These are phyloP conservation scores for Globisporangium apiculatum DNA, from an alignment of 352 stramenopile species.

Conservation along the genomic window DNA sequence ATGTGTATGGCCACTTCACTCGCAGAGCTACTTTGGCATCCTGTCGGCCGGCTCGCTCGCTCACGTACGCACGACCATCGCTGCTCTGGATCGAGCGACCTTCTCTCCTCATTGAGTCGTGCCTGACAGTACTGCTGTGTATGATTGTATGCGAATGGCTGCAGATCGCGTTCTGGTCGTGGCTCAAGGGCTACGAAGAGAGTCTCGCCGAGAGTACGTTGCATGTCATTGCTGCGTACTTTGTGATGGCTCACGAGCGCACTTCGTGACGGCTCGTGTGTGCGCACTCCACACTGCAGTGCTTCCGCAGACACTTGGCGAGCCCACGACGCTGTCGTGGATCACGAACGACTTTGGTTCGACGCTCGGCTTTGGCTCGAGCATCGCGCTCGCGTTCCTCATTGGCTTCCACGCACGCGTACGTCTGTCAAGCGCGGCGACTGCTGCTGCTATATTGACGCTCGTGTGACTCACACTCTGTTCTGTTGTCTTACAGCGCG, in stretches of 20 bases:
- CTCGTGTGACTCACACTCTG: no score
- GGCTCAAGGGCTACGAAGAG: slow-evolving; percentile 84
- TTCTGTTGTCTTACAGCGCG: slow-evolving; percentile 29
- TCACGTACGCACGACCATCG: slow-evolving; percentile 32
- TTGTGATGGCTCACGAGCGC: no score
- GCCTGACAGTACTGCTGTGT: no score
- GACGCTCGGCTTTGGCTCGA: slow-evolving; percentile 74
- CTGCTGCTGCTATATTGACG: background rate
- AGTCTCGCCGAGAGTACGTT: slow-evolving; percentile 67
- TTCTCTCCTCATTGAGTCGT: background rate
- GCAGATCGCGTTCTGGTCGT: slow-evolving; percentile 86
- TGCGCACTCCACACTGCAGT: slow-evolving; percentile 17
- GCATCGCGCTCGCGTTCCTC: slow-evolving; percentile 66
- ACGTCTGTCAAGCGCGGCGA: slow-evolving; percentile 5
- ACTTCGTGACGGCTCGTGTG: background rate
- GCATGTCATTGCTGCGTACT: no score
- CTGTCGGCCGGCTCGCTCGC: slow-evolving; percentile 71
- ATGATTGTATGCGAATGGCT: background rate
- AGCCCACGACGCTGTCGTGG: slow-evolving; percentile 78
- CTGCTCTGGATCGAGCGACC: background rate
- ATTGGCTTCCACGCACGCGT: slow-evolving; percentile 80
- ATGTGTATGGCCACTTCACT: background rate
- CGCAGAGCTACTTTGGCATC: slow-evolving; percentile 74
- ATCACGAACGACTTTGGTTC: slow-evolving; percentile 76
- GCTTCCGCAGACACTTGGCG: slow-evolving; percentile 40